Evolutionary conservation across 805 yeast genomes (phyloP).

Genomic region (Komagataella phaffii): DNA sequence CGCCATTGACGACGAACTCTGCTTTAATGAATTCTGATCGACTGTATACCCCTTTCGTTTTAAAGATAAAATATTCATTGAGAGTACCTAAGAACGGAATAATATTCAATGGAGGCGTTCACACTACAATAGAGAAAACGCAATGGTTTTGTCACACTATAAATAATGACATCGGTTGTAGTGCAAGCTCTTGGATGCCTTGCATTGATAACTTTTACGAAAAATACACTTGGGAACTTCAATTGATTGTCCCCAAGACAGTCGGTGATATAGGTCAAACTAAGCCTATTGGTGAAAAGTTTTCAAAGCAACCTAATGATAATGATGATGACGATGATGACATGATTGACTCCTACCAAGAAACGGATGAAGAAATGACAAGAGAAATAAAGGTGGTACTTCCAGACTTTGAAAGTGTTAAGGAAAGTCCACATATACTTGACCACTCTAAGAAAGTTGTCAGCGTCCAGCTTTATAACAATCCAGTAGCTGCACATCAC

Average conservation of each 20-base stretch:
- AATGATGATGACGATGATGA: slow-evolving; percentile 17
- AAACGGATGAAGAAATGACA: slow-evolving; percentile 22
- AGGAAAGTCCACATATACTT: slow-evolving; percentile 62
- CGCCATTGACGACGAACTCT: slow-evolving; percentile 18
- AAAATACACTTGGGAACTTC: slow-evolving; percentile 84
- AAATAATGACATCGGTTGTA: slow-evolving; percentile 62
- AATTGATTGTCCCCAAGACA: slow-evolving; percentile 72
- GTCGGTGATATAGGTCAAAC: slow-evolving; percentile 53
- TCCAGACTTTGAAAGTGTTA: slow-evolving; percentile 55
- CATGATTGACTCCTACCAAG: slow-evolving; percentile 11
- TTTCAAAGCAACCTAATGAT: slow-evolving; percentile 17
- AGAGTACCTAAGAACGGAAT: slow-evolving; percentile 63
- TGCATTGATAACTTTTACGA: slow-evolving; percentile 86
- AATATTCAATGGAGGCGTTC: slow-evolving; percentile 51
- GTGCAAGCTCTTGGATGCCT: slow-evolving; percentile 97
- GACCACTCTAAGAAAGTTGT: slow-evolving; percentile 67
- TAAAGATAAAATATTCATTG: slow-evolving; percentile 55
- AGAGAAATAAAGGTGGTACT: slow-evolving; percentile 49
- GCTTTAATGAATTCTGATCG: slow-evolving; percentile 21
- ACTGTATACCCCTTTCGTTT: slow-evolving; percentile 59
- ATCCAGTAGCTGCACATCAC: slow-evolving; percentile 88
- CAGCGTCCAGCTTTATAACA: slow-evolving; percentile 56
- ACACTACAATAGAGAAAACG: slow-evolving; percentile 27
- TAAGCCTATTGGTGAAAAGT: slow-evolving; percentile 25
- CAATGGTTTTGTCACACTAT: slow-evolving; percentile 81